Evolutionary conservation across 495 filamentous ascomycete genomes (phyloP).

Genomic region (Parathielavia hyrcaniae): DNA sequence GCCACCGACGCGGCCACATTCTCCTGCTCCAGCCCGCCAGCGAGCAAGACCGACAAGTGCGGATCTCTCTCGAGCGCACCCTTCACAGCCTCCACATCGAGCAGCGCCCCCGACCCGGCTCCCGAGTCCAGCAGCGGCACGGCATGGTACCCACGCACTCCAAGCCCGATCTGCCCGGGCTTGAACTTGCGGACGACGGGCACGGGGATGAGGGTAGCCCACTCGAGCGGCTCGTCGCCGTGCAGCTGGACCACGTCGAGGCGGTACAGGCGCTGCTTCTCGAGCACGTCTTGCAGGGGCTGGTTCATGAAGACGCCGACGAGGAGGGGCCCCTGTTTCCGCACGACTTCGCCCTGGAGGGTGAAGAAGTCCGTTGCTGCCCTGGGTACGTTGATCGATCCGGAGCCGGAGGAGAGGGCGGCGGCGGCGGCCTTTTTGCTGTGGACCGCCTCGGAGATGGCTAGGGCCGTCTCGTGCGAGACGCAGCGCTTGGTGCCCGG

Average conservation of each 20-base stretch:
- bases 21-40: slow-evolving; percentile 70
- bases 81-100: slow-evolving; percentile 62
- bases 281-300: slow-evolving; percentile 70
- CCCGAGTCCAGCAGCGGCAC: slow-evolving; percentile 82
- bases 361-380: slow-evolving; percentile 44
- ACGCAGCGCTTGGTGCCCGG: slow-evolving; percentile 73
- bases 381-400: slow-evolving; percentile 14
- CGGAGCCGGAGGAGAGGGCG: slow-evolving; percentile 45
- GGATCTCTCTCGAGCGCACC: slow-evolving; percentile 53
- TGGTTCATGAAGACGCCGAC: slow-evolving; percentile 96
- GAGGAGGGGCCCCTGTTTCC: slow-evolving; percentile 57
- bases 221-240: slow-evolving; percentile 85
- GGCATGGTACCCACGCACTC: slow-evolving; percentile 71
- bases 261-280: slow-evolving; percentile 62
- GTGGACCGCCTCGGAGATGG: slow-evolving; percentile 75
- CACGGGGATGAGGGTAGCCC: slow-evolving; percentile 77
- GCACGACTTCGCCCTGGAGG: slow-evolving; percentile 33
- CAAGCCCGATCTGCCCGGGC: slow-evolving; percentile 63
- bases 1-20: slow-evolving; percentile 64
- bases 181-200: slow-evolving; percentile 82
- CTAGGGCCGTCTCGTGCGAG: slow-evolving; percentile 63
- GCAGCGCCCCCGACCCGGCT: slow-evolving; percentile 67
- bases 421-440: slow-evolving; percentile 23
- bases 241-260: slow-evolving; percentile 94
- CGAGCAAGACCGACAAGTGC: slow-evolving; percentile 62